A percentile compares a stretch with the other conserved stretches of the same genome.
phyloP scores from a whole-genome alignment of 1,139 yeast species.

The Lodderomyces metapsilosis region DNA sequence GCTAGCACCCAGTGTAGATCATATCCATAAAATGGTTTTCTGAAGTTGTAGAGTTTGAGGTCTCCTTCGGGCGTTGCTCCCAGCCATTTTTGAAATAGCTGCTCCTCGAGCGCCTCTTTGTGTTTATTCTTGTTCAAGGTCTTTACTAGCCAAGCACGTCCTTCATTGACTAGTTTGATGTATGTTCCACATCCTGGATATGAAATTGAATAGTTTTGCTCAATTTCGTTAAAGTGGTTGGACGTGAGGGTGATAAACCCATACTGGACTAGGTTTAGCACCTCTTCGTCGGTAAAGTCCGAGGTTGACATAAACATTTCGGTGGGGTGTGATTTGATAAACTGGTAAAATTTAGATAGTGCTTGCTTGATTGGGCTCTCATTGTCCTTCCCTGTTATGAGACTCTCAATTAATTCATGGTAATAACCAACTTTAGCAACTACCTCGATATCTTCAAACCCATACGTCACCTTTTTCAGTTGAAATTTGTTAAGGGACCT shows the following conservation, averaged over 20 bases:
- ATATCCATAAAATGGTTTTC: slow-evolving; percentile 60
- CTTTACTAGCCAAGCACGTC: slow-evolving; percentile 51
- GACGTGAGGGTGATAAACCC: slow-evolving; percentile 59
- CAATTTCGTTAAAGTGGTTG: slow-evolving; percentile 49
- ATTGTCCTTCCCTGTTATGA: slow-evolving; percentile 5
- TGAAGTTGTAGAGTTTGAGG: slow-evolving; percentile 42
- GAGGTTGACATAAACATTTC: slow-evolving; percentile 29
- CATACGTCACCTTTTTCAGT: slow-evolving; percentile 40
- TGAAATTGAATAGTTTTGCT: slow-evolving; percentile 48
- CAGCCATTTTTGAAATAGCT: slow-evolving; percentile 50
- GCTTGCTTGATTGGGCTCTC: slow-evolving; percentile 3
- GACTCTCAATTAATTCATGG: slow-evolving; percentile 16
- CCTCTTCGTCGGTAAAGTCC: slow-evolving; percentile 26
- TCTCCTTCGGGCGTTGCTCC: slow-evolving; percentile 29
- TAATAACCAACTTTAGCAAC: slow-evolving; percentile 28
- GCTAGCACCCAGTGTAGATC: slow-evolving; percentile 63
- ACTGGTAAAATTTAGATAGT: slow-evolving; percentile 23
- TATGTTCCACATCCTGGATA: slow-evolving; percentile 64
- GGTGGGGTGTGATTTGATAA: slow-evolving; percentile 27
- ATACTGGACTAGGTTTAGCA: slow-evolving; percentile 37
- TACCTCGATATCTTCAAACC: slow-evolving; percentile 46
- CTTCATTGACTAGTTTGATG: slow-evolving; percentile 46
- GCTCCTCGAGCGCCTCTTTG: slow-evolving; percentile 54
- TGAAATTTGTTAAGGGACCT: slow-evolving; percentile 32
- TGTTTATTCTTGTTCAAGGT: slow-evolving; percentile 42